phyloP scores from a whole-genome alignment of 108 stramenopile genomes.

The Nitzschia sp. region DNA sequence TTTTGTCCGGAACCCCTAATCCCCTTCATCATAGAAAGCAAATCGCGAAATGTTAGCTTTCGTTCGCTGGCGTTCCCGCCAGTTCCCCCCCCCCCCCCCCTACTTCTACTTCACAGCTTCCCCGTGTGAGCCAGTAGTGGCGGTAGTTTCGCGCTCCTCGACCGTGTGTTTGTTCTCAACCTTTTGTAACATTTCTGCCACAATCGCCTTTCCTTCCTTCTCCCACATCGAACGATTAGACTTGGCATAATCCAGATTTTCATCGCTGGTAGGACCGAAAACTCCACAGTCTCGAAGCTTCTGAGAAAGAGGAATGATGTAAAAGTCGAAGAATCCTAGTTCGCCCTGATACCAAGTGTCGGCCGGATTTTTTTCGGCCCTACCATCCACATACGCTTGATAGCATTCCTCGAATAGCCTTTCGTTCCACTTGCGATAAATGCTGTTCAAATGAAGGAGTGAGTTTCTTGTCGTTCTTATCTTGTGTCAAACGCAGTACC shows the following conservation, averaged over 20 bases:
- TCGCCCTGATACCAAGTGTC: slow-evolving; percentile 7
- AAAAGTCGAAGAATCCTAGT: too few relatives aligned
- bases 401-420: not conserved
- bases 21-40: too few relatives aligned
- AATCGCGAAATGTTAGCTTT: not conserved
- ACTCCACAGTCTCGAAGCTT: slow-evolving; percentile 29
- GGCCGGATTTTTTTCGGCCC: not conserved
- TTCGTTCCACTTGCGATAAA: slow-evolving; percentile 7
- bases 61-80: not conserved
- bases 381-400: not conserved
- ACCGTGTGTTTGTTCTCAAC: not conserved
- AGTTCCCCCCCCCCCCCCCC: too few relatives aligned
- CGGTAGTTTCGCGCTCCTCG: not conserved
- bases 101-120: too few relatives aligned
- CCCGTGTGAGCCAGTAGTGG: too few relatives aligned
- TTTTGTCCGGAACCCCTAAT: too few relatives aligned
- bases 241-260: slow-evolving; percentile 28
- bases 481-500: too few relatives aligned
- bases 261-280: slow-evolving; percentile 18
- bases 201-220: not conserved
- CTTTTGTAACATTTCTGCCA: not conserved
- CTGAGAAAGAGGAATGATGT: not conserved
- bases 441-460: too few relatives aligned
- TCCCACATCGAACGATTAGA: slow-evolving; percentile 23
- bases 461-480: too few relatives aligned